These are phyloP conservation scores for Candida yuanshanica DNA, from an alignment of 805 yeast genomes.

Conservation along the genomic window DNA sequence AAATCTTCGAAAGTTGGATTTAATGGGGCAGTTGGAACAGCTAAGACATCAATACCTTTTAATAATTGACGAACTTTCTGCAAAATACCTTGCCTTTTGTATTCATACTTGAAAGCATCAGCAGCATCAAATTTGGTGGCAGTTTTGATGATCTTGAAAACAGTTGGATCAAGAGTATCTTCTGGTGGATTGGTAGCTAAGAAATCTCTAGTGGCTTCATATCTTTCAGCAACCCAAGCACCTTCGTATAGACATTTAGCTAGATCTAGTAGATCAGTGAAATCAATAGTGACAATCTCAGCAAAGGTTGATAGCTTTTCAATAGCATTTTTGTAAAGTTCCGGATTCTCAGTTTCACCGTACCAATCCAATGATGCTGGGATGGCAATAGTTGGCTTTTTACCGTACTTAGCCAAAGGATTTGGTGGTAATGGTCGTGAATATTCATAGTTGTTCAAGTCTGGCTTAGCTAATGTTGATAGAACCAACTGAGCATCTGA, in stretches of 20 bases:
- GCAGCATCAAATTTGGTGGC: slow-evolving; percentile 80
- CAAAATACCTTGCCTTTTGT: slow-evolving; percentile 75
- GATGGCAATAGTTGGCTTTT: slow-evolving; percentile 64
- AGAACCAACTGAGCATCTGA: slow-evolving; percentile 80
- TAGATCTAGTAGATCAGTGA: slow-evolving; percentile 67
- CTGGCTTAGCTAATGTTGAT: slow-evolving; percentile 65
- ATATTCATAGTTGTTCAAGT: slow-evolving; percentile 65
- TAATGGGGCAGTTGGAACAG: slow-evolving; percentile 93
- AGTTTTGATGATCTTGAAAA: slow-evolving; percentile 63
- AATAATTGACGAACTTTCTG: slow-evolving; percentile 55
- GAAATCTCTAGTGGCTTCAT: slow-evolving; percentile 73
- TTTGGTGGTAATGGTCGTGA: slow-evolving; percentile 69
- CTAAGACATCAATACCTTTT: slow-evolving; percentile 60
- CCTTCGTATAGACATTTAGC: slow-evolving; percentile 93
- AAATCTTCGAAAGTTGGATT: slow-evolving; percentile 79
- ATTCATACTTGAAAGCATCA: slow-evolving; percentile 79
- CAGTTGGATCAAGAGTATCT: slow-evolving; percentile 78
- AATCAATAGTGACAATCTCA: slow-evolving; percentile 58
- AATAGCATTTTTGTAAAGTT: slow-evolving; percentile 58
- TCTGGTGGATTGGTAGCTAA: slow-evolving; percentile 65
- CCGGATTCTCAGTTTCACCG: slow-evolving; percentile 75
- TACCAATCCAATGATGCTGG: slow-evolving; percentile 74
- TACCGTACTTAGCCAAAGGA: slow-evolving; percentile 55
- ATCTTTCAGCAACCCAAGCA: slow-evolving; percentile 98
- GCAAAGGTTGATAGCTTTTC: slow-evolving; percentile 52